Base-by-base conservation (phyloP, 2,329 filamentous ascomycete genomes). In the Arthroderma sp. region DNA sequence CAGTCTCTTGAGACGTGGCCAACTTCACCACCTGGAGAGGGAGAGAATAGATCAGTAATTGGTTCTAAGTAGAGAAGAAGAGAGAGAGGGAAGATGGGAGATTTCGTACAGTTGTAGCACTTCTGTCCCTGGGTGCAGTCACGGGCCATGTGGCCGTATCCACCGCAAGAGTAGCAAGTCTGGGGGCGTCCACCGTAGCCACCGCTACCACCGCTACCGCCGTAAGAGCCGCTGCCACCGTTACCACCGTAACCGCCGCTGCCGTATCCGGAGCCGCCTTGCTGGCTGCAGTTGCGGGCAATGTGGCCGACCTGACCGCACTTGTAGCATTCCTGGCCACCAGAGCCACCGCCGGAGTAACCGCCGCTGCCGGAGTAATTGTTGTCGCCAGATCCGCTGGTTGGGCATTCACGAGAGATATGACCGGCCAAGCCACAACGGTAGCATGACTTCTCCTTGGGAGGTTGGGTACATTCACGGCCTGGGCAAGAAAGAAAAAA, bases 111-210 rank as follows among this genome's bases (percentile, higher is more conserved):
- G 84, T 96, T 96, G 85, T 97, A 98, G 86, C 93, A 98, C 81
- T 97, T 97, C 81, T 94, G 91, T 69, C 93, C 93, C 75, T 97
- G 94, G 67, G 91, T 94, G 77, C 93, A 98, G 77, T 97, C 93
- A 80, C 91, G 87, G 71, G 88, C 91, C 87, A 95, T 91, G 80
- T 98, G 93, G 69, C 91, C 91, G 71, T 89, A 91, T 64, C 93
- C 93, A 67, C 93, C 93, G 78, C 93, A 97, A 47, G 90, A 95
- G 81, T 96, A 98, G 85, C 93, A 97, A 66, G 90, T 96, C 80
- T 91, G 89, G 68, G 83, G 79, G 61, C 76, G 72, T 62, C 79
- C 76, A 60, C 78, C 75, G 63, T 75, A 78, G 59, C 76, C 74
- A 61, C 75, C 74, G 49, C 74, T 73, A 61, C 68, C 67, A 59